Evolutionary conservation across 2,329 filamentous ascomycete species (phyloP), one percentile per base, ranked within the genome.

Genomic region (Colletotrichum horii): DNA sequence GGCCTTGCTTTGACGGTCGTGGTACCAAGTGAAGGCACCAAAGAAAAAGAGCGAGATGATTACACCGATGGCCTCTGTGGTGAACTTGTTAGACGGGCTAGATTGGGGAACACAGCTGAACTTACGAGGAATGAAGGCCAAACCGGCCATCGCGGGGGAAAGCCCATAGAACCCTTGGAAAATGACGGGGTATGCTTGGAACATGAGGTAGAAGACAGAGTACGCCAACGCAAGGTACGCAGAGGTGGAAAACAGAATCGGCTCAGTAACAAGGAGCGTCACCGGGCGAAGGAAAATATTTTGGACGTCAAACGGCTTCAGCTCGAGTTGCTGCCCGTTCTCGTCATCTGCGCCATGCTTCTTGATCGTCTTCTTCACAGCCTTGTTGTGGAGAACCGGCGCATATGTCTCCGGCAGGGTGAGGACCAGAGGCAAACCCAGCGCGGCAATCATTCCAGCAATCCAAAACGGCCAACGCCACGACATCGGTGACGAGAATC

Each of bases 141-240:
- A 83, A 6, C 85, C 84, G 9, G 87, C 85, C 69, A 88, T 82
- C 8, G 87, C 88, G 48, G 87, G 84, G 24, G 84, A 86, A 79
- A 89, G 88, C 22, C 85, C 83, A 26, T 88, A 87, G 66, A 82
- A 79, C 19, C 81, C 77, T 78, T 88, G 81, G 67, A 85, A 90
- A 3, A 90, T 85, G 28, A 89, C 88, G 0, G 88, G 88, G 78
- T 87, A 89, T 6, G 88, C 88, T 32, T 85, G 85, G 78, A 90
- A 90, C 69, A 89, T 82, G 81, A 90, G 88, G 77, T 89, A 90
- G 34, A 90, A 83, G 8, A 88, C 86, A 22, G 88, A 87, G 75
- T 90, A 90, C 4, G 87, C 83, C 69, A 90, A 85, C 2, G 88
- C 86, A 76, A 89, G 85, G 78, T 90, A 90, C 0, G 84, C 79